Evolutionary conservation across 2,329 filamentous ascomycete genomes (phyloP), one percentile per base, ranked within the genome.

Genomic region (Aspergillus sp.): DNA sequence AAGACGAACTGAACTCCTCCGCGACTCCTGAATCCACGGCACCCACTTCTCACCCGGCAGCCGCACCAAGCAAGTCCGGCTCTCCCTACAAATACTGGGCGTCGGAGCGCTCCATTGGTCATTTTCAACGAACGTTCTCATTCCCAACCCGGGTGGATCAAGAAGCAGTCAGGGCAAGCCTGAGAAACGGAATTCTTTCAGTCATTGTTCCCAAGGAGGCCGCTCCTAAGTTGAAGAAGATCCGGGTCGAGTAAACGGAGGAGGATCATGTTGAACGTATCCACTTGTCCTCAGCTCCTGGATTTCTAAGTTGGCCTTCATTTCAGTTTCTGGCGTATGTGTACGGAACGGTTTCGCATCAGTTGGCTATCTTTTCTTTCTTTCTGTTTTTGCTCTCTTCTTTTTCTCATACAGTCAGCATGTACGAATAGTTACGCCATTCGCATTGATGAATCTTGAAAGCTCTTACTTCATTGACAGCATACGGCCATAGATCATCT

Each of bases 101-200:
- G 49, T 80, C 78, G 52, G 85, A 87, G 71, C 83, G 85, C 63
- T 81, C 79, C 0, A 74, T 85, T 36, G 85, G 85, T 56, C 78
- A 83, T 42, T 87, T 87, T 73, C 79, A 83, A 57, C 79, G 85
- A 57, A 77, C 75, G 6, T 87, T 87, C 71, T 78, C 74, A 55
- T 87, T 87, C 75, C 80, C 84, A 1, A 74, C 76, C 1, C 75
- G 81, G 20, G 80, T 87, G 29, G 80, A 87, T 64, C 84, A 86
- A 69, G 83, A 87, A 53, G 75, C 70, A 20, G 85, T 87, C 63
- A 84, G 80, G 71, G 85, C 85, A 7, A 83, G 77, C 59, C 68
- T 87, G 71, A 86, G 82, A 76, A 81, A 87, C 67, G 85, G 85
- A 12, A 80, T 87, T 52, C 71, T 87, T 55, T 81, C 76, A 29